phyloP scores from a whole-genome alignment of 2,329 filamentous ascomycete genomes.

The Apiospora arundinis region DNA sequence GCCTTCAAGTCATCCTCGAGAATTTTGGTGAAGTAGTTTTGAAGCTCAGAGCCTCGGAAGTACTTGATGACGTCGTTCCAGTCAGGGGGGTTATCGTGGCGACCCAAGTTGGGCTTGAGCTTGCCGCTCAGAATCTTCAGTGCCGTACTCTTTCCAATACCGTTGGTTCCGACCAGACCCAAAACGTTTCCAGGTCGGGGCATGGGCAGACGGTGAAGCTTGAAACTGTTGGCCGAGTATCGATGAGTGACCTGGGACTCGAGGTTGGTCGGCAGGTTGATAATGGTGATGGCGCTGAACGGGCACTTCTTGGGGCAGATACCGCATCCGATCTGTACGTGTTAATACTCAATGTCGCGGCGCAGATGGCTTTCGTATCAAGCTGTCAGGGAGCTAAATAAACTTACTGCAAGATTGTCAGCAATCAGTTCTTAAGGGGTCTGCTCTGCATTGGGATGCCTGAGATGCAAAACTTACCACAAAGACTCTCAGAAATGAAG shows the following conservation, averaged over 20 bases:
- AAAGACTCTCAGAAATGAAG: conserved; percentile 95
- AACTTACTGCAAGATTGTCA: conserved; percentile 19
- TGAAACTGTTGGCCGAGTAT: conserved; percentile 99
- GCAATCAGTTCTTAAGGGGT: not conserved
- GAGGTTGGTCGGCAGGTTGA: conserved; percentile 99
- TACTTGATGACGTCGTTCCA: conserved; percentile 99
- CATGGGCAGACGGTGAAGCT: conserved; percentile 95
- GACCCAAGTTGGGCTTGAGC: conserved; percentile 95
- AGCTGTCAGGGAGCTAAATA: not conserved
- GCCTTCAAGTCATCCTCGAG: conserved; percentile 97
- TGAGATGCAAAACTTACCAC: conserved; percentile 41
- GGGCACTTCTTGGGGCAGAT: conserved; percentile 99
- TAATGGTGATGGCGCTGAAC: conserved; percentile 98
- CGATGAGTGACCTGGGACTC: conserved; percentile 98
- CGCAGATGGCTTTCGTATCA: not conserved
- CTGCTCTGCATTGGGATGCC: not conserved
- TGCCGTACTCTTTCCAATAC: conserved; percentile 99
- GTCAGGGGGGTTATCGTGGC: conserved; percentile 94
- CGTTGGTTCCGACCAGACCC: conserved; percentile 97
- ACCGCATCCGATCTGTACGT: conserved; percentile 75
- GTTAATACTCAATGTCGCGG: not conserved
- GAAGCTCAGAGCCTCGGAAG: conserved; percentile 95
- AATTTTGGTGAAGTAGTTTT: conserved; percentile 99
- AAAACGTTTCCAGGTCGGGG: conserved; percentile 94
- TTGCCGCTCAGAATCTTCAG: conserved; percentile 98